These are phyloP conservation scores for Candida berthetii DNA, from an alignment of 805 yeast species.

Conservation along the genomic window DNA sequence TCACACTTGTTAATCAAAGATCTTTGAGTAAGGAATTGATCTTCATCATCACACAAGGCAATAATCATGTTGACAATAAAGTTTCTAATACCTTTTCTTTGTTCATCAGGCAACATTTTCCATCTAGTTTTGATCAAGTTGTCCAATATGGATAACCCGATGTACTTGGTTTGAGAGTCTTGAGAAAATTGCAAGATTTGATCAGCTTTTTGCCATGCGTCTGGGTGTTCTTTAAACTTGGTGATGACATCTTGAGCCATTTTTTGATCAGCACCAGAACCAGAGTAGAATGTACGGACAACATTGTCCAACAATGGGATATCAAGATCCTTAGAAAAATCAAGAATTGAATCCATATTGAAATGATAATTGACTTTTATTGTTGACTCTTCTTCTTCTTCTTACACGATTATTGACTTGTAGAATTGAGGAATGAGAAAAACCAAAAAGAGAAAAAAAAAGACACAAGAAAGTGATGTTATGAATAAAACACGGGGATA, in stretches of 20 bases:
- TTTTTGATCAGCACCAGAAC: constrained; percentile 62
- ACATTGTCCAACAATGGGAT: constrained; percentile 73
- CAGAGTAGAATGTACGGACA: constrained; percentile 78
- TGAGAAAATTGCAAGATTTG: constrained; percentile 72
- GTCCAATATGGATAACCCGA: constrained; percentile 86
- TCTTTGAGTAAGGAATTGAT: constrained; percentile 61
- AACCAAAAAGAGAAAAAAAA: no score
- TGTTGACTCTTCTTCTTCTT: background rate
- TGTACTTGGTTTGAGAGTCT: constrained; percentile 85
- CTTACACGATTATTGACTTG: no score
- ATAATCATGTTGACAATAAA: constrained; percentile 93
- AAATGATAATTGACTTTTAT: background rate
- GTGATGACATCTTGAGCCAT: constrained; percentile 68
- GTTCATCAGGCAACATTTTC: constrained; percentile 87
- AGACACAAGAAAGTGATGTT: no score
- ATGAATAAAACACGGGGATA: no score
- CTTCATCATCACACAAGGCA: constrained; percentile 80
- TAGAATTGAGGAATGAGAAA: no score
- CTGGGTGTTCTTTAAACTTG: constrained; percentile 88
- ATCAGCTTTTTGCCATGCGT: constrained; percentile 94
- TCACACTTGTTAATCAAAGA: constrained; percentile 90
- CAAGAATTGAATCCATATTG: constrained; percentile 80
- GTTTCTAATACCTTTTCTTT: constrained; percentile 88
- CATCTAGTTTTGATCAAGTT: constrained; percentile 87
- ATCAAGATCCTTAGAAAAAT: constrained; percentile 81